Base-by-base conservation (phyloP, 2,329 filamentous ascomycete genomes). In the Coniella lustricola region DNA sequence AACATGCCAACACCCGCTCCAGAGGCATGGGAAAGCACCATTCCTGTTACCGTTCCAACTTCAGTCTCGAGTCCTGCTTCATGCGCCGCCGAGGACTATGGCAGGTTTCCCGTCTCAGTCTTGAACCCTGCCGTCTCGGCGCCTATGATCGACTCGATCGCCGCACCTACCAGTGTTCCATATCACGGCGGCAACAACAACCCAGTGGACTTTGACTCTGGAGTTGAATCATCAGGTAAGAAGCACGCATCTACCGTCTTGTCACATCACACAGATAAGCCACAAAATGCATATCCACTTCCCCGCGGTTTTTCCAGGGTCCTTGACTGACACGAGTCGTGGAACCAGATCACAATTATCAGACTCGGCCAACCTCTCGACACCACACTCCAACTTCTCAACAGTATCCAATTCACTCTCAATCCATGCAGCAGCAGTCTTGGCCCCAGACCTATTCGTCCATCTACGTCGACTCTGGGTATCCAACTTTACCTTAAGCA, bases 11-110 rank as follows among this genome's bases (percentile, higher is more conserved):
- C 69, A 32, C 63, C 70, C 14, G 39, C 39, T 10, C 39, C 39
- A 18, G 39, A 74, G 52, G 61, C 67, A 20, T 77, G 74, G 74
- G 64, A 71, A 12, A 61, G 67, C 38, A 63, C 65, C 13, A 63
- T 75, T 7, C 63, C 71, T 20, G 68, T 68, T 45, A 66, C 71
- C 33, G 62, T 74, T 17, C 63, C 71, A 74, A 52, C 74, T 42
- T 73, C 67, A 43, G 73, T 73, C 10, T 75, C 75, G 17, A 77
- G 74, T 58, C 74, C 75, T 16, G 69, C 72, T 3, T 76, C 75
- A 2, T 74, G 74, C 2, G 67, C 65, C 38, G 65, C 65, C 44
- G 65, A 67, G 42, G 72, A 76, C 43, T 74, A 77, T 43, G 75
- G 73, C 50, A 60, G 64, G 53, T 77, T 75, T 58, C 25, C 25